Conservation (phyloP, 345 rosid species). For the Noccaea bulbosa region DNA sequence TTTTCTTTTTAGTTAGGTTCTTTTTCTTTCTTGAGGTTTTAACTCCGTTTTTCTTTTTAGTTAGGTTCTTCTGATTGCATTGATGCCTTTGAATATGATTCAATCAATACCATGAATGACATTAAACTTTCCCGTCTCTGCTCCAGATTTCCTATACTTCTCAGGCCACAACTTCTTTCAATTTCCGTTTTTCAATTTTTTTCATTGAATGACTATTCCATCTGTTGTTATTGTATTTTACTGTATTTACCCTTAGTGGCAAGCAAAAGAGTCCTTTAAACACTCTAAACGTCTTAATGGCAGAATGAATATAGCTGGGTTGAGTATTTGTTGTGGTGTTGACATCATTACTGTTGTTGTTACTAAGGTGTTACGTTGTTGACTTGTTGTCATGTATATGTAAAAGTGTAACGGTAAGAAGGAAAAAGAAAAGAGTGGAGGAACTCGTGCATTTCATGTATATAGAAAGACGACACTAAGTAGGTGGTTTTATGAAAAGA, state of each 20-base stretch:
- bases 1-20: neutral
- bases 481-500: constrained; percentile 33
- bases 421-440: constrained; percentile 15
- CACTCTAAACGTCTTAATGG: neutral
- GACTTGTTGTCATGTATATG: neutral
- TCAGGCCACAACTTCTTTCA: constrained; percentile 77
- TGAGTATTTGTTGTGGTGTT: constrained; percentile 8
- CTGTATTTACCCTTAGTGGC: constrained; percentile 59
- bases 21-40: neutral
- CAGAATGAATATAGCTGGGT: neutral
- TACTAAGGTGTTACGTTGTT: constrained; percentile 19
- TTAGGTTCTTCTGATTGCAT: constrained; percentile 59
- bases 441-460: constrained; percentile 35
- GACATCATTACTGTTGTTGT: constrained; percentile 7
- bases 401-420: neutral
- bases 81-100: constrained; percentile 87
- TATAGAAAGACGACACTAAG: constrained; percentile 11
- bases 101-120: constrained; percentile 86
- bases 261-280: constrained; percentile 13
- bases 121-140: constrained; percentile 64
- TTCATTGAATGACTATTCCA: too few relatives aligned
- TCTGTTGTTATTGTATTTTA: too few relatives aligned
- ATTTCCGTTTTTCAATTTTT: constrained; percentile 38
- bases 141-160: constrained; percentile 70
- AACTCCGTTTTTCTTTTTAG: neutral